Percentiles rank a stretch among this genome's conserved stretches.
Conservation (phyloP, 1,139 yeast genomes). For the Saccharomycopsis hybrid region DNA sequence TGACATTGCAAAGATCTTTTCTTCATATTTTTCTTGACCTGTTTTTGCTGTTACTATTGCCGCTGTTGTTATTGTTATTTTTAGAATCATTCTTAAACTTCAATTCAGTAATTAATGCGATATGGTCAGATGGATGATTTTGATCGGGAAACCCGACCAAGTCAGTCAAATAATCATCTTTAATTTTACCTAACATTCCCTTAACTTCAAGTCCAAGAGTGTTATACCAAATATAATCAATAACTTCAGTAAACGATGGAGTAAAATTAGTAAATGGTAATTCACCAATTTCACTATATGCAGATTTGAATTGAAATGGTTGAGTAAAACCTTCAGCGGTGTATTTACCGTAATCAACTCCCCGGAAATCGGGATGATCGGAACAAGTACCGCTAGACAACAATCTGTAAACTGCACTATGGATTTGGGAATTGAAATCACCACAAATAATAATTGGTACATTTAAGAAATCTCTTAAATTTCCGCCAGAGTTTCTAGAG, state of each 20-base stretch:
- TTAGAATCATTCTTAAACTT: conserved; percentile 49
- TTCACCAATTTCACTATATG: conserved; percentile 80
- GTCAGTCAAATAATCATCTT: conserved; percentile 64
- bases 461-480: conserved; percentile 41
- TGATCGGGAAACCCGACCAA: conserved; percentile 93
- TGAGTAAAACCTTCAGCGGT: conserved; percentile 88
- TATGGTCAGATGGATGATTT: conserved; percentile 91
- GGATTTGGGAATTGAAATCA: conserved; percentile 84
- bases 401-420: conserved; percentile 89
- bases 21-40: conserved; percentile 19
- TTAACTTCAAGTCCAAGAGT: conserved; percentile 71
- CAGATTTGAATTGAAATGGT: conserved; percentile 73
- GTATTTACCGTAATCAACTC: conserved; percentile 84
- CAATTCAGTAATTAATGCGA: conserved; percentile 74
- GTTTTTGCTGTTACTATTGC: conserved; percentile 7
- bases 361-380: conserved; percentile 73
- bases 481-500: conserved; percentile 32
- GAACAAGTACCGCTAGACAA: conserved; percentile 72
- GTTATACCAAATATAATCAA: conserved; percentile 95
- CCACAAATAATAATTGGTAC: conserved; percentile 83
- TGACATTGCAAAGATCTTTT: no score
- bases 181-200: conserved; percentile 82
- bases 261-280: conserved; percentile 92
- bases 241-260: conserved; percentile 86
- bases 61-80: conserved; percentile 27